Evolutionary conservation across 352 stramenopile genomes (phyloP).

Genomic region (Globisporangium rhizosaccharum): DNA sequence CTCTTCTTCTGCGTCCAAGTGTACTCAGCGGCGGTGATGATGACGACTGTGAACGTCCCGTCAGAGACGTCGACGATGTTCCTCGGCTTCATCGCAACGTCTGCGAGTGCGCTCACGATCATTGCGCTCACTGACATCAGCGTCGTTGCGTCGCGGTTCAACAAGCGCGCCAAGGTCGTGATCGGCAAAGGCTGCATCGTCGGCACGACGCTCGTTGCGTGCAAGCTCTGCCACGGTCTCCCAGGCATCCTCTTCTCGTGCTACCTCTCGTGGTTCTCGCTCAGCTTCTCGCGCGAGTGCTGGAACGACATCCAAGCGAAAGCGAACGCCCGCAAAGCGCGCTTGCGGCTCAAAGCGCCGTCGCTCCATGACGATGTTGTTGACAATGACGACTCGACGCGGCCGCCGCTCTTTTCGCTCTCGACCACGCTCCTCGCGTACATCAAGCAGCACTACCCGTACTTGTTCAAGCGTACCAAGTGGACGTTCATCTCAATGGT

Average conservation of each 20-base stretch:
- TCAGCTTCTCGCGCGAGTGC: slow-evolving; percentile 60
- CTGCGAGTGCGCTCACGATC: slow-evolving; percentile 37
- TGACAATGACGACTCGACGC: background rate
- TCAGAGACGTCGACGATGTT: slow-evolving; percentile 32
- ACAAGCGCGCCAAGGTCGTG: slow-evolving; percentile 20
- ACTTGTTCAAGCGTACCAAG: slow-evolving; percentile 68
- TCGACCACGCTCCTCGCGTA: slow-evolving; percentile 20
- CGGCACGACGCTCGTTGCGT: slow-evolving; percentile 38
- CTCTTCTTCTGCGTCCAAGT: slow-evolving; percentile 57
- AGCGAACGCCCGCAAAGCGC: background rate
- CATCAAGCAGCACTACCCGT: slow-evolving; percentile 30
- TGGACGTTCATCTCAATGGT: slow-evolving; percentile 79
- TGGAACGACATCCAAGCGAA: slow-evolving; percentile 61
- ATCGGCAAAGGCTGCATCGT: slow-evolving; percentile 37
- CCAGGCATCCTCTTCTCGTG: slow-evolving; percentile 48
- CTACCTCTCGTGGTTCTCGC: slow-evolving; percentile 59
- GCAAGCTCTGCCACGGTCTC: slow-evolving; percentile 34
- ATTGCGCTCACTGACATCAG: slow-evolving; percentile 42
- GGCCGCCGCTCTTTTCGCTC: slow-evolving; percentile 6
- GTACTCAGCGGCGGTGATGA: slow-evolving; percentile 33
- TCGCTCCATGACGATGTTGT: background rate
- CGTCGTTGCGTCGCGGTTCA: slow-evolving; percentile 31
- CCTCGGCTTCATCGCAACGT: slow-evolving; percentile 43
- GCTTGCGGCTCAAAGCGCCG: background rate
- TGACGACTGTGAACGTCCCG: slow-evolving; percentile 23